Evolutionary conservation across 139 green algal species (phyloP).

Genomic region (Spirogloea muscicola): DNA sequence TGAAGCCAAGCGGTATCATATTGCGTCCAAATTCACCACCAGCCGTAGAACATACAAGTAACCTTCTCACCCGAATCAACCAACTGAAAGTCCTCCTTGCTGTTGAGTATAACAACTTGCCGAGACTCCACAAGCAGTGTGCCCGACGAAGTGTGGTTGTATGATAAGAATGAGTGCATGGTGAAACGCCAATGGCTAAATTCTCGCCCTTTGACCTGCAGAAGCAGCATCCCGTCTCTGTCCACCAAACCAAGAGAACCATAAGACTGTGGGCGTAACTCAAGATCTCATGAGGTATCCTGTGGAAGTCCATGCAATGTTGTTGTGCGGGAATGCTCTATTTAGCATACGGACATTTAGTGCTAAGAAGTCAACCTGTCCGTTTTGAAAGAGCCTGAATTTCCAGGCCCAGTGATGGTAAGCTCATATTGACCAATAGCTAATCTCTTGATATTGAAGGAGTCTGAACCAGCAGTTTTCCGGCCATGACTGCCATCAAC

Average conservation of each 20-base stretch:
- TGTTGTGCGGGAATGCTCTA: too few species aligned
- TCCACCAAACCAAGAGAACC: not conserved
- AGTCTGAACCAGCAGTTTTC: not conserved
- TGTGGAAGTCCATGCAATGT: too few species aligned
- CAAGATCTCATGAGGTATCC: not conserved
- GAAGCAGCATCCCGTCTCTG: conserved; percentile 18
- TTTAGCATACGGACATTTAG: not conserved
- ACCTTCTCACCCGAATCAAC: conserved; percentile 1
- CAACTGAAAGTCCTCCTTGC: not conserved
- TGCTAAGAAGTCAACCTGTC: not conserved
- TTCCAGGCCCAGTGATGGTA: not conserved
- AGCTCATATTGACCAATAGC: not conserved
- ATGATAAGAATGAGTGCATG: conserved; percentile 8
- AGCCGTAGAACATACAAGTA: not conserved
- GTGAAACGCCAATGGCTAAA: not conserved
- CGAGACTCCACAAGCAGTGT: not conserved
- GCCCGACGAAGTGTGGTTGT: conserved; percentile 22
- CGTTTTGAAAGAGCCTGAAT: not conserved
- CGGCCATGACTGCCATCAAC: not conserved
- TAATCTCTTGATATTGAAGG: not conserved
- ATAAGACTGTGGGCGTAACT: not conserved
- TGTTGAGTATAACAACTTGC: not conserved
- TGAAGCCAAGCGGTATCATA: not conserved
- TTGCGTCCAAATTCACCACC: not conserved
- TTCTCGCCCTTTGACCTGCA: conserved; percentile 16